Percentiles rank a stretch among this genome's conserved stretches.
These are phyloP conservation scores for Yamadazyma membranifaciens DNA, from an alignment of 1,139 yeast species.

Conservation along the genomic window DNA sequence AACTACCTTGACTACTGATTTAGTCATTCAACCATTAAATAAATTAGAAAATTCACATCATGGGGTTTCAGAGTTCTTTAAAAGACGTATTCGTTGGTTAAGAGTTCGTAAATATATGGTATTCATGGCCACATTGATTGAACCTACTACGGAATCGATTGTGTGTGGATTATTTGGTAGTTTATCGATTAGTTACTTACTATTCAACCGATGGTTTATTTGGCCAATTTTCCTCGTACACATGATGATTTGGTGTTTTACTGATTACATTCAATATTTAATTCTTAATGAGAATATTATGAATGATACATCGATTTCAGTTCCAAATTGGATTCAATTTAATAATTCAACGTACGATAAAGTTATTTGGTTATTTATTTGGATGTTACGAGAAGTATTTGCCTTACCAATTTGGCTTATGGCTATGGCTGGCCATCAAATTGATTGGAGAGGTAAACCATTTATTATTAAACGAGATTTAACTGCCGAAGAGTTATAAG, in stretches of 20 bases:
- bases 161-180: conserved; percentile 69
- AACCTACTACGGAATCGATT: conserved; percentile 82
- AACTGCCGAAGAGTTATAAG: conserved; percentile 63
- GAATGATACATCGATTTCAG: conserved; percentile 11
- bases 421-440: conserved; percentile 76
- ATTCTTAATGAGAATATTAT: conserved; percentile 35
- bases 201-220: conserved; percentile 32
- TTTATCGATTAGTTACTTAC: conserved; percentile 52
- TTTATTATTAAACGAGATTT: conserved; percentile 71
- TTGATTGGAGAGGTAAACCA: conserved; percentile 82
- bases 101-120: conserved; percentile 92
- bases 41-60: conserved; percentile 36
- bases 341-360: conserved; percentile 14
- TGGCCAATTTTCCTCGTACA: conserved; percentile 48
- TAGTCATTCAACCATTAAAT: conserved; percentile 74
- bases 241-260: conserved; percentile 57
- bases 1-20: conserved; percentile 77
- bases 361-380: conserved; percentile 35
- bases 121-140: conserved; percentile 75
- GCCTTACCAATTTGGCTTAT: conserved; percentile 84
- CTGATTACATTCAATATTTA: conserved; percentile 62
- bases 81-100: conserved; percentile 78
- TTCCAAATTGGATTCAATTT: conserved; percentile 29
- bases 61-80: conserved; percentile 53
- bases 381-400: conserved; percentile 69